Conservation (phyloP, 2,329 filamentous ascomycete genomes). For the Colletotrichum lini region DNA sequence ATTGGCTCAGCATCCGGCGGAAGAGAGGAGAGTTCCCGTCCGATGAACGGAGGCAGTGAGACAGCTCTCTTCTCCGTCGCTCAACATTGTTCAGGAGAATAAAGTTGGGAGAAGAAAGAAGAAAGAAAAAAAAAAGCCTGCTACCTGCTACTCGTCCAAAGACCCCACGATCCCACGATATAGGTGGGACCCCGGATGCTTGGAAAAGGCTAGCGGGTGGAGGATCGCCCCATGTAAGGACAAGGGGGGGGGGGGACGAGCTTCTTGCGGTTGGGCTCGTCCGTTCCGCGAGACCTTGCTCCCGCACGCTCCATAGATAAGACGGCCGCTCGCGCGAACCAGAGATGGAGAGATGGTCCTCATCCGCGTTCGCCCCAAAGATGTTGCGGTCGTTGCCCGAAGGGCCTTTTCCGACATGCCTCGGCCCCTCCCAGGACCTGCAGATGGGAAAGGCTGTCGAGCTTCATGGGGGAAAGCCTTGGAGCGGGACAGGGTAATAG, state of each 20-base stretch:
- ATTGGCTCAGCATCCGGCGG: neutral
- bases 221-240: slow-evolving; percentile 27
- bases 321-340: slow-evolving; percentile 23
- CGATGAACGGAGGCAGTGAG: neutral
- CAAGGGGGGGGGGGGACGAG: slow-evolving; percentile 21
- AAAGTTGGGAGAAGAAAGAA: no score
- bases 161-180: slow-evolving; percentile 36
- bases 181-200: slow-evolving; percentile 27
- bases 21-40: neutral
- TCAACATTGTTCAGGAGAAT: neutral
- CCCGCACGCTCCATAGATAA: slow-evolving; percentile 39
- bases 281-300: slow-evolving; percentile 27
- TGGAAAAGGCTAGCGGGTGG: slow-evolving; percentile 28
- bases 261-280: slow-evolving; percentile 33
- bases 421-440: slow-evolving; percentile 24
- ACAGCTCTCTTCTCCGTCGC: neutral
- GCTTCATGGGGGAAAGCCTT: slow-evolving; percentile 13
- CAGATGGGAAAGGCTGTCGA: slow-evolving; percentile 18
- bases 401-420: slow-evolving; percentile 1
- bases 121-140: neutral
- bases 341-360: slow-evolving; percentile 29
- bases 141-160: slow-evolving; percentile 26
- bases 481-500: slow-evolving; percentile 5
- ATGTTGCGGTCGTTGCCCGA: slow-evolving; percentile 17
- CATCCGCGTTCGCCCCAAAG: slow-evolving; percentile 1